Base-by-base conservation (phyloP, 805 yeast genomes). In the Schizosaccharomyces japonicus region DNA sequence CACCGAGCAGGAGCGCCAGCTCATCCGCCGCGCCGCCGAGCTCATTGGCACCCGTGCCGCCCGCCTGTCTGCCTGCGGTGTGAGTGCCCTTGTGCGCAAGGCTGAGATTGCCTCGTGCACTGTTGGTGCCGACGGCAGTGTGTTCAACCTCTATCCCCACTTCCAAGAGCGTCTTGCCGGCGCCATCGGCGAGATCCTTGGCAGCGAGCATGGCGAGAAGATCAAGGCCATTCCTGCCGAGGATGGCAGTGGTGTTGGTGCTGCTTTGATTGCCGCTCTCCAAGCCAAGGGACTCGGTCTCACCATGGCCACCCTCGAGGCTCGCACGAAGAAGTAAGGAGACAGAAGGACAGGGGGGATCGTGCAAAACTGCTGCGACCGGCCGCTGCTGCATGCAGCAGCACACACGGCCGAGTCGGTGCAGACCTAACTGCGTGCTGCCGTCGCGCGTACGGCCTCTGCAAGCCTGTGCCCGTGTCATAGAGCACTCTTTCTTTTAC, bases 71-170 rank as follows among this genome's bases (percentile, higher is more conserved):
- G 79, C 81, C 51, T 83, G 95, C 68, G 95, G 95, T 60, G 79
- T 85, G 56, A 95, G 94, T 50, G 95, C 95, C 50, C 77, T 87
- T 58, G 78, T 87, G 63, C 71, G 76, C 61, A 84, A 84, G 76
- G 78, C 87, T 70, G 76, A 75, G 50, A 73, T 76, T 68, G 61
- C 55, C 27, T 64, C 66, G 54, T 70, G 78, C 36, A 84, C 83
- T 59, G 82, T 85, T 64, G 98, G 96, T 49, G 94, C 95, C 52
- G 98, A 87, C 61, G 96, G 98, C 53, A 83, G 95, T 10, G 96
- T 87, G 34, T 82, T 70, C 71, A 83, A 84, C 73, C 80, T 71
- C 65, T 90, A 87, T 68, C 96, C 98, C 47, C 79, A 76, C 49
- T 87, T 87, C 73, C 73, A 78, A 63, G 78, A 77, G 58, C 74